phyloP scores from a whole-genome alignment of 352 stramenopile species.

The Phytophthora pini region DNA sequence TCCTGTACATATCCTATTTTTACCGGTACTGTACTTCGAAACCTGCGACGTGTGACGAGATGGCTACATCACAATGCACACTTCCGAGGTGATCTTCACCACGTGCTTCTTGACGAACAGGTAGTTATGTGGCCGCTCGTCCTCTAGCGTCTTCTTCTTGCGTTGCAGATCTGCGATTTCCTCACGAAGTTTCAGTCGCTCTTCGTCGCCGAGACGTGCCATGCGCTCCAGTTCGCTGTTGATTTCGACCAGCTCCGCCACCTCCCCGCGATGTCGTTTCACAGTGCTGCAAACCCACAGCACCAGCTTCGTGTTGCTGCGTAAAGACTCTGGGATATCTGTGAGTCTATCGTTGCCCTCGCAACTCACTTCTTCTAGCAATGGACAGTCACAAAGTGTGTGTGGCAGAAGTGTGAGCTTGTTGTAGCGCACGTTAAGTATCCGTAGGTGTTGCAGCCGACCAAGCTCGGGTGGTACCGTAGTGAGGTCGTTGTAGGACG shows the following conservation, averaged over 20 bases:
- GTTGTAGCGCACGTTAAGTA: slow-evolving; percentile 79
- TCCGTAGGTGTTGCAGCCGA: slow-evolving; percentile 53
- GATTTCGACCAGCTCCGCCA: slow-evolving; percentile 78
- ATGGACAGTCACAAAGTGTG: slow-evolving; percentile 71
- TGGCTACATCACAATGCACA: slow-evolving; percentile 72
- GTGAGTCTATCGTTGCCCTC: slow-evolving; percentile 64
- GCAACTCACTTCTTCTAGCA: slow-evolving; percentile 59
- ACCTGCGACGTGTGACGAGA: slow-evolving; percentile 43
- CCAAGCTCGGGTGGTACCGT: slow-evolving; percentile 60
- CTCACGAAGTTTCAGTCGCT: slow-evolving; percentile 72
- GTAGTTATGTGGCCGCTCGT: slow-evolving; percentile 74
- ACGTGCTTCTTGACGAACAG: slow-evolving; percentile 76
- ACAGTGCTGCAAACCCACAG: slow-evolving; percentile 84
- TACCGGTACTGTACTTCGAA: slow-evolving; percentile 2
- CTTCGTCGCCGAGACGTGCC: slow-evolving; percentile 74
- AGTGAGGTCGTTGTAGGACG: slow-evolving; percentile 71
- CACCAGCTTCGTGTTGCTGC: slow-evolving; percentile 74
- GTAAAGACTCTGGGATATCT: slow-evolving; percentile 72
- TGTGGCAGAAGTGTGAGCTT: slow-evolving; percentile 73
- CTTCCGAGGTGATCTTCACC: slow-evolving; percentile 54
- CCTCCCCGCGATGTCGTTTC: slow-evolving; percentile 68
- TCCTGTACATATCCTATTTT: not conserved
- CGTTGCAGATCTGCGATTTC: slow-evolving; percentile 65
- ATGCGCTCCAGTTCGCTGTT: slow-evolving; percentile 77
- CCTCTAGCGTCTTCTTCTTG: slow-evolving; percentile 65